A percentile compares a stretch with the other conserved stretches of the same genome.
These are phyloP conservation scores for Russula sp. DNA, from an alignment of 768 basidiomycete species.

Conservation along the genomic window DNA sequence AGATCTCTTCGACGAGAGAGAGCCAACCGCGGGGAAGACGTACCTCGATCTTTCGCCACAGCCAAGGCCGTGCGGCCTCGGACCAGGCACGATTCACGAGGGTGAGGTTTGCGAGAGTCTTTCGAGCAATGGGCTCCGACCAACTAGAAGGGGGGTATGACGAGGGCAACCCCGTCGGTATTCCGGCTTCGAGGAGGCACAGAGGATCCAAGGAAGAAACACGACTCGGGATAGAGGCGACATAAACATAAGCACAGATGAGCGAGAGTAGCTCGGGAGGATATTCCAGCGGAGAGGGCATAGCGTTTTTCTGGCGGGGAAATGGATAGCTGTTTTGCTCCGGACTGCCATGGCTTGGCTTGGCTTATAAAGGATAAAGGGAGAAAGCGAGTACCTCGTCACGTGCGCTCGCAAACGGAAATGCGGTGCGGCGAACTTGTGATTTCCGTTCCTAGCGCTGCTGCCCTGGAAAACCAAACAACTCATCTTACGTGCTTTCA, in stretches of 20 bases:
- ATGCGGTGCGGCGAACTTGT: no score
- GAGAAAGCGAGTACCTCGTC: background rate
- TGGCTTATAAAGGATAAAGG: conserved; percentile 7
- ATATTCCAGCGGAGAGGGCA: conserved; percentile 43
- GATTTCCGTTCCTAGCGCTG: background rate
- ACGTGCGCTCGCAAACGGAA: conserved; percentile 6
- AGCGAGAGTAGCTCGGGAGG: conserved; percentile 70
- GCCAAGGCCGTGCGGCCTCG: conserved; percentile 81
- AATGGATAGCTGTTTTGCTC: background rate
- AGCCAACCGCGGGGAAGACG: conserved; percentile 84
- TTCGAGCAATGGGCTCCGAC: conserved; percentile 63
- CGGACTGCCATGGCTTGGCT: conserved; percentile 12
- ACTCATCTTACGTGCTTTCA: conserved; percentile 8
- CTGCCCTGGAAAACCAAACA: background rate
- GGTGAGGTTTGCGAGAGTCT: conserved; percentile 66
- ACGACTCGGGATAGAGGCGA: conserved; percentile 55
- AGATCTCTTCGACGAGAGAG: conserved; percentile 72
- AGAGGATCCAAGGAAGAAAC: conserved; percentile 69
- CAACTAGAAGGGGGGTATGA: conserved; percentile 69
- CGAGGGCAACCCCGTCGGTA: conserved; percentile 65
- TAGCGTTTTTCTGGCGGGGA: background rate
- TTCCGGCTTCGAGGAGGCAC: conserved; percentile 40
- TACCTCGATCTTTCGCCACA: conserved; percentile 82
- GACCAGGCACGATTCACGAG: conserved; percentile 77
- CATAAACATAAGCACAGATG: conserved; percentile 71